Percentiles rank a stretch among this genome's conserved stretches.
These are phyloP conservation scores for Wickerhamomyces ciferrii DNA, from an alignment of 805 yeast genomes.

Conservation along the genomic window DNA sequence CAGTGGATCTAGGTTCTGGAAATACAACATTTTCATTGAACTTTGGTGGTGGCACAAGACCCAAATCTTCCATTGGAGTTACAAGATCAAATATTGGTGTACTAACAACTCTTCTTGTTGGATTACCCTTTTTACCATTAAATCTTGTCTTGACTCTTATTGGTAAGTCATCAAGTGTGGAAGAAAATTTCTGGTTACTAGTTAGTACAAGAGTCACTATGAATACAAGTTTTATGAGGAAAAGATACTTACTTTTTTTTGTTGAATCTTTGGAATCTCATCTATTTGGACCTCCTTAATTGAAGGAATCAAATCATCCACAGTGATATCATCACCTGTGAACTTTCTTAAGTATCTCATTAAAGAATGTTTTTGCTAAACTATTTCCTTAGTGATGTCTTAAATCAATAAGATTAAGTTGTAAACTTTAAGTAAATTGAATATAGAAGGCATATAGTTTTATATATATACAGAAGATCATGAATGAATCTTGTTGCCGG, in stretches of 20 bases:
- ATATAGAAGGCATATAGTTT: not conserved
- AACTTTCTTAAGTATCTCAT: conserved; percentile 1
- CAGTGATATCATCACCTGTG: conserved; percentile 1
- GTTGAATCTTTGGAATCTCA: conserved; percentile 6
- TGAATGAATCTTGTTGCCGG: not conserved
- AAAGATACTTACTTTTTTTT: not conserved
- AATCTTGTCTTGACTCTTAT: conserved; percentile 16
- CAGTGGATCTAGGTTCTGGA: not conserved
- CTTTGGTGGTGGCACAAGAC: not conserved
- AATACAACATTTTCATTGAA: not conserved
- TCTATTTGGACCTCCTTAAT: conserved; percentile 1
- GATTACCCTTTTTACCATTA: conserved; percentile 5
- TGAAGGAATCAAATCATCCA: conserved; percentile 2
- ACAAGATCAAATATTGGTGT: conserved; percentile 16
- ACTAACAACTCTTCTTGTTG: conserved; percentile 15
- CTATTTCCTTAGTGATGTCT: no score
- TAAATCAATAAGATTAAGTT: no score
- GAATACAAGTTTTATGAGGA: no score
- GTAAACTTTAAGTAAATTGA: not conserved
- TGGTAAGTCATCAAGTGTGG: conserved; percentile 9
- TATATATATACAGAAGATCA: not conserved
- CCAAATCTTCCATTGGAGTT: not conserved
- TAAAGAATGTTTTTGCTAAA: no score
- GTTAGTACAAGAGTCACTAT: no score
- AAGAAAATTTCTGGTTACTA: not conserved